These are phyloP conservation scores for Saccharomyces hybrid DNA, from an alignment of 1,139 yeast genomes.

Conservation along the genomic window DNA sequence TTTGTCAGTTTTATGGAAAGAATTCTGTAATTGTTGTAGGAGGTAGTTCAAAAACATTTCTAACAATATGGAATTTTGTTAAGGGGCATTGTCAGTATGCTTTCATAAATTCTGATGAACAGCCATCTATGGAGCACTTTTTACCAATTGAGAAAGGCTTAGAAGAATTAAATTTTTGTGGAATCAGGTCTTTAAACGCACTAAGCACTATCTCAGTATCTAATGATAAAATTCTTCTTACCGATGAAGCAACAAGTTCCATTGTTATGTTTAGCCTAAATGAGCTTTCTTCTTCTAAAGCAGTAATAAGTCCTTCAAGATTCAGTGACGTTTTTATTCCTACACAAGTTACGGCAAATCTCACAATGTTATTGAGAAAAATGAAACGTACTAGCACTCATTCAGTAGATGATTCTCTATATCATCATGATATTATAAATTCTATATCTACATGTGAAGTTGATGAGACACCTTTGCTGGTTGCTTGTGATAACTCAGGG, in stretches of 20 bases:
- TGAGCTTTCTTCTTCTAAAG: conserved; percentile 9
- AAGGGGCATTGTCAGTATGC: conserved; percentile 55
- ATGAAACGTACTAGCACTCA: not conserved
- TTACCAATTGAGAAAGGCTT: conserved; percentile 12
- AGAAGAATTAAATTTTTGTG: conserved; percentile 6
- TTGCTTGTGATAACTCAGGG: conserved; percentile 23
- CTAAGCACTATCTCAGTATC: conserved; percentile 1
- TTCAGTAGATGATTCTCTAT: not conserved
- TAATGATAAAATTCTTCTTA: conserved; percentile 13
- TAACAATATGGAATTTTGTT: conserved; percentile 73
- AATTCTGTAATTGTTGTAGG: conserved; percentile 50
- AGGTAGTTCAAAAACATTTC: conserved; percentile 53
- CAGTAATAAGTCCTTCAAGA: conserved; percentile 8
- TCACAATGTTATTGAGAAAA: conserved; percentile 9
- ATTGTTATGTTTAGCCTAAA: conserved; percentile 15
- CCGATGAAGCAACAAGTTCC: conserved; percentile 13
- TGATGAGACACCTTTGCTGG: conserved; percentile 7
- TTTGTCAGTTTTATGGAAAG: conserved; percentile 17
- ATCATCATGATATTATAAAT: conserved; percentile 19
- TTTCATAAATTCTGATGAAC: conserved; percentile 33
- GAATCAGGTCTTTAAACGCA: not conserved
- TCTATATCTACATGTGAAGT: conserved; percentile 5
- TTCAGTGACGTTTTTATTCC: conserved; percentile 7
- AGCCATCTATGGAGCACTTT: conserved; percentile 14
- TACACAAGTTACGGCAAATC: conserved; percentile 16